These are phyloP conservation scores for Fibroporia radiculosa DNA, from an alignment of 768 basidiomycete species.

Conservation along the genomic window DNA sequence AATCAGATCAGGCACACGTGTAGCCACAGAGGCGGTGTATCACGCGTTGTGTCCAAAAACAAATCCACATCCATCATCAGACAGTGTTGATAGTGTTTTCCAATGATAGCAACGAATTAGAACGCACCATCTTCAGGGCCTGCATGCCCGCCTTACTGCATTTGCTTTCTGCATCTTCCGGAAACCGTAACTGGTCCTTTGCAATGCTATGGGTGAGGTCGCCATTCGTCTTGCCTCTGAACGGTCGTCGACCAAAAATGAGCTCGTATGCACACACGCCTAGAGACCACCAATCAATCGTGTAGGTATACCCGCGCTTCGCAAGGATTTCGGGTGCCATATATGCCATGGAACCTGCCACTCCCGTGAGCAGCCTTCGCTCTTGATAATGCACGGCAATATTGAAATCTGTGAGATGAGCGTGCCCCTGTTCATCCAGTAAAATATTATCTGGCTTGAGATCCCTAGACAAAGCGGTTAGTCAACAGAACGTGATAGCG, in stretches of 20 bases:
- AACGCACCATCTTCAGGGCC: slow-evolving; percentile 70
- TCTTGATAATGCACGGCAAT: slow-evolving; percentile 97
- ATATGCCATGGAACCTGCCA: slow-evolving; percentile 98
- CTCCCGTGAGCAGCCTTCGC: slow-evolving; percentile 73
- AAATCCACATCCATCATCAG: not conserved
- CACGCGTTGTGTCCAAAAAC: no score
- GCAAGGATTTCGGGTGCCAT: slow-evolving; percentile 93
- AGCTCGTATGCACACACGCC: slow-evolving; percentile 92
- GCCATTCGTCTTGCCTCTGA: slow-evolving; percentile 88
- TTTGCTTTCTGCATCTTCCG: slow-evolving; percentile 78
- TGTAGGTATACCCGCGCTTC: slow-evolving; percentile 90
- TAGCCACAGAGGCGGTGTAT: no score
- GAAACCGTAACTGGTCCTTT: slow-evolving; percentile 81
- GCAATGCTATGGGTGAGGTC: slow-evolving; percentile 90
- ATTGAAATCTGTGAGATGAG: slow-evolving; percentile 97
- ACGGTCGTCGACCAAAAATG: slow-evolving; percentile 85
- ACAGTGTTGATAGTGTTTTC: not conserved
- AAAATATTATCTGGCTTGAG: slow-evolving; percentile 98
- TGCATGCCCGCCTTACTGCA: slow-evolving; percentile 74
- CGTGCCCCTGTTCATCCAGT: slow-evolving; percentile 90
- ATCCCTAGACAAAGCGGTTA: slow-evolving; percentile 50
- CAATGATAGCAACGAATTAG: slow-evolving; percentile 3
- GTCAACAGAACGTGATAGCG: slow-evolving; percentile 14
- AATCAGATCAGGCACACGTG: no score
- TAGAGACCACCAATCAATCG: slow-evolving; percentile 96